Base-by-base conservation (phyloP, 805 yeast species). In the Candida railenensis region DNA sequence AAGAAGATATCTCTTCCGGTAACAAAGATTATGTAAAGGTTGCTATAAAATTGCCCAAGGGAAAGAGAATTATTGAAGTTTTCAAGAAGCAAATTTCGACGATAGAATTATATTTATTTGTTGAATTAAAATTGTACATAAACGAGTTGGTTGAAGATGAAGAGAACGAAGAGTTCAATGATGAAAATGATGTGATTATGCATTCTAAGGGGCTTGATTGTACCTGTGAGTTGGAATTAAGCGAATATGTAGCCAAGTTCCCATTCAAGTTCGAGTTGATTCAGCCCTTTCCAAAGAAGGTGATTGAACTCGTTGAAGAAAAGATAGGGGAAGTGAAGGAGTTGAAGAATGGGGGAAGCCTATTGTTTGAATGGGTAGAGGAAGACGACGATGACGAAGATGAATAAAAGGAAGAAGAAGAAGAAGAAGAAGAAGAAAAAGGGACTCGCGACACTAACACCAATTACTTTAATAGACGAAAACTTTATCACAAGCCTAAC, bases 1-100 rank as follows among this genome's bases (percentile, higher is more conserved):
- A 52, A 15, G 37, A 40, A 8, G 39, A 54, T 20, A 49, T 49
- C 28, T 16, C n/a, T n/a, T n/a, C 20, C 2, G 50, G 48, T 1
- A 45, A 50, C 11, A 49, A 44, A 33, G 34, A 16, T 40, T 63
- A 76, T 7, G 67, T 67, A 0, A 56, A 64, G 42, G 71, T 83
- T 18, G 82, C 85, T 43, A 66, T 83, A 51, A 75, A 82, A 57
- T 63, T 78, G 32, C 81, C 85, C 7, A 58, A 71, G 32, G 87
- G 88, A 2, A 67, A 69, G 42, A 61, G 82, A 45, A 57, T 74
- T 5, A 67, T 81, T 2, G 74, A 76, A 30, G 71, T 67, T 33
- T 73, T 83, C 44, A 52, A 55, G 37, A 63, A 67, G 28, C 48
- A 60, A 1, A 65, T 73, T n/a, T 55, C 77, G 0, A 50, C 78